Conservation (phyloP, 1,284 basidiomycete species). For the Anthracocystis setariae region DNA sequence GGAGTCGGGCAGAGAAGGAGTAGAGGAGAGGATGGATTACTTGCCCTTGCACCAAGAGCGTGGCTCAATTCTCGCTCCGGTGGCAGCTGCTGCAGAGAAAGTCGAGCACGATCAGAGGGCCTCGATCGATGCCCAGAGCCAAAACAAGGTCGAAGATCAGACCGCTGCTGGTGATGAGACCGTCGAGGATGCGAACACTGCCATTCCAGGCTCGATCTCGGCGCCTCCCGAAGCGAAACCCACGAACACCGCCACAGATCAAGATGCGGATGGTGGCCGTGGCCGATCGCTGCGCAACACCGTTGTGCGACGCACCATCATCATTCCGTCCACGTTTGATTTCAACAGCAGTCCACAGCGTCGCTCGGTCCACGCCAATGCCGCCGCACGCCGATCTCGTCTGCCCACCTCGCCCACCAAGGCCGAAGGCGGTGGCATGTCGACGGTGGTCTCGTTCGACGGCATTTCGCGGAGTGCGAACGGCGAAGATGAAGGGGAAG, state of each 20-base stretch:
- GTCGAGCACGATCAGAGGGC: not conserved
- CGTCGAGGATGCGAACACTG: slow-evolving; percentile 12
- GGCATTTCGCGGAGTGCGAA: not conserved
- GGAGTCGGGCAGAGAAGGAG: not conserved
- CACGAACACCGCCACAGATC: not conserved
- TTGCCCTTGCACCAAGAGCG: not conserved
- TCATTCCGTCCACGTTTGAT: slow-evolving; percentile 47
- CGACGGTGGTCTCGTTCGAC: slow-evolving; percentile 1
- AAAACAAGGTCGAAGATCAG: not conserved
- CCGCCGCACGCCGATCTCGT: too few species aligned
- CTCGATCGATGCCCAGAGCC: not conserved
- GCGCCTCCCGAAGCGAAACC: not conserved
- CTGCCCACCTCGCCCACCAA: too few species aligned
- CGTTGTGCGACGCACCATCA: slow-evolving; percentile 60
- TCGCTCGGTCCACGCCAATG: too few species aligned
- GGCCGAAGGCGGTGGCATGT: slow-evolving; percentile 3
- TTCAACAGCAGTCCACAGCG: slow-evolving; percentile 1
- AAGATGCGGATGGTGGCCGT: slow-evolving; percentile 13
- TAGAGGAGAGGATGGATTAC: not conserved
- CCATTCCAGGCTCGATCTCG: slow-evolving; percentile 2
- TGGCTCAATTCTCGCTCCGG: not conserved
- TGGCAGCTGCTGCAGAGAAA: not conserved
- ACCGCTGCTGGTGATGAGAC: not conserved
- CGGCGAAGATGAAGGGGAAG: not conserved
- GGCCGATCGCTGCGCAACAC: slow-evolving; percentile 57